Evolutionary conservation across 495 filamentous ascomycete species (phyloP), one percentile per base, ranked within the genome.

Genomic region (Trichocladium antarcticum): DNA sequence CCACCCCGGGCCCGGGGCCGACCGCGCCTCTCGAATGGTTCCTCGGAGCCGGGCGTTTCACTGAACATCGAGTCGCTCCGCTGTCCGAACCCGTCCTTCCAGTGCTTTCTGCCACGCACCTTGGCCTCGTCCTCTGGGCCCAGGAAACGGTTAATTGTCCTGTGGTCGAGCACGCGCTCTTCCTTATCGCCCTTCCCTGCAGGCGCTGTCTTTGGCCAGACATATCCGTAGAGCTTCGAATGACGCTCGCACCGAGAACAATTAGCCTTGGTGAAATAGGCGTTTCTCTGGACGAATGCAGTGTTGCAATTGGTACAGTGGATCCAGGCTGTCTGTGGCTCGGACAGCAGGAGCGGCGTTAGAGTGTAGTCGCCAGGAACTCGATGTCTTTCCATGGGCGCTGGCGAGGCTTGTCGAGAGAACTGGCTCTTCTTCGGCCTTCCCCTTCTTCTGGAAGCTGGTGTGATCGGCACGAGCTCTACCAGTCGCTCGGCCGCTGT

Each of bases 191-290:
- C 50, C 15, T 76, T 76, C 0, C 84, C 84, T 49, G 81, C 75
- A 17, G 72, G 80, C 31, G 94, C 84, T 1, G 93, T 97, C 66
- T 97, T 93, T 15, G 92, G 92, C 93, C 93, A 99, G 43, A 79
- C 75, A 57, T 84, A 94, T 0, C 93, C 93, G 62, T 96, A 99
- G 1, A 99, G 71, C 65, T 93, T 97, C 21, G 85, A 89, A 57
- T 99, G 92, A 0, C 93, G 76, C 69, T 97, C 93, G 66, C 92
- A 99, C 15, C 93, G 79, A 9, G 84, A 87, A 60, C 92, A 99
- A 22, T 84, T 82, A 19, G 80, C 76, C 14, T 84, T 81, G 2
- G 90, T 93, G 46, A 80, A 81, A 62, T 92, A 96, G 2, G 82
- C 87, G 56, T 97, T 83, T 15, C 74, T 70, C 57, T 98, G 89